Evolutionary conservation across 1,139 yeast species (phyloP).

Genomic region (Yamadazyma dendronema): DNA sequence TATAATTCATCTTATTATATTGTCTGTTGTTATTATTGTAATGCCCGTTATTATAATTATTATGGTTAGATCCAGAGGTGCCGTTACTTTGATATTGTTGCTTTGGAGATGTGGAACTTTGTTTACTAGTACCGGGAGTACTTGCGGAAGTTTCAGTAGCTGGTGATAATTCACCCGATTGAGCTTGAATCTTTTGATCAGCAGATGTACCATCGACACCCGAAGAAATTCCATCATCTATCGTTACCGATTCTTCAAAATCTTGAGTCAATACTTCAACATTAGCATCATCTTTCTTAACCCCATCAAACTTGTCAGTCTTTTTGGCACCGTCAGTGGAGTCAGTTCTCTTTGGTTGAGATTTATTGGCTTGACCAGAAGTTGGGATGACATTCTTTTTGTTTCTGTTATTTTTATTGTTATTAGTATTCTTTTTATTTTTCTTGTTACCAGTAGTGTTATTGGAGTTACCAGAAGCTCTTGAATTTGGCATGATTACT

Average conservation of each 20-base stretch:
- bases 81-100: constrained; percentile 5
- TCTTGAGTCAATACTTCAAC: constrained; percentile 9
- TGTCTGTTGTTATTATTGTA: constrained; percentile 15
- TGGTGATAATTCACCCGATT: neutral
- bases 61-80: neutral
- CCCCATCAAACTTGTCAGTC: constrained; percentile 5
- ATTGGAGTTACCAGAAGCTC: constrained; percentile 7
- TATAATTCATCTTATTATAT: constrained; percentile 14
- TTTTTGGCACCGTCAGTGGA: constrained; percentile 10
- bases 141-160: neutral
- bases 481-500: constrained; percentile 45
- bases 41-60: constrained; percentile 6
- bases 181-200: neutral
- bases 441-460: constrained; percentile 11
- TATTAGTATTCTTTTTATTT: constrained; percentile 28
- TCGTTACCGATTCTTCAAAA: constrained; percentile 6
- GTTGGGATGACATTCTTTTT: constrained; percentile 17
- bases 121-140: neutral
- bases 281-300: constrained; percentile 3
- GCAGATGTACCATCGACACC: neutral
- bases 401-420: constrained; percentile 35
- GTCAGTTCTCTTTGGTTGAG: constrained; percentile 2
- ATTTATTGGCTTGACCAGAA: constrained; percentile 9
- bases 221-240: neutral
- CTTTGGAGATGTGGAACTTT: constrained; percentile 3